These are phyloP conservation scores for Malus hybrid DNA, from an alignment of 331 rosid genomes.

Conservation along the genomic window DNA sequence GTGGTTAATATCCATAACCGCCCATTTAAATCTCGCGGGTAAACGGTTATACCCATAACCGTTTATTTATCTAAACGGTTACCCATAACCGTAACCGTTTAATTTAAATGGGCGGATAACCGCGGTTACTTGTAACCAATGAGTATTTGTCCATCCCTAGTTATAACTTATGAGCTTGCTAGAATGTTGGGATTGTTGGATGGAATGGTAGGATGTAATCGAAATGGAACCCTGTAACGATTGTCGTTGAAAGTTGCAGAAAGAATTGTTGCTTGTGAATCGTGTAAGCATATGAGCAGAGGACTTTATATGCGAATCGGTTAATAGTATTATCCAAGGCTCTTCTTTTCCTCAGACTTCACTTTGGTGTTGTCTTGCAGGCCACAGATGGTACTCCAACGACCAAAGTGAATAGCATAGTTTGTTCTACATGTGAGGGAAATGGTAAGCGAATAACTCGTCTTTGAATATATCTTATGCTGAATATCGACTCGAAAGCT, in stretches of 20 bases:
- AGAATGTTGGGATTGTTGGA: background rate
- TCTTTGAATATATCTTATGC: background rate
- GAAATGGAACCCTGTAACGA: background rate
- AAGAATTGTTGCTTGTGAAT: background rate
- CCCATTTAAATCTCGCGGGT: too few species aligned
- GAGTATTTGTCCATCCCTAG: background rate
- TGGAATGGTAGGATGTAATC: background rate
- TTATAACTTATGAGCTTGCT: background rate
- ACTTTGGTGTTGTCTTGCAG: slow-evolving; percentile 43
- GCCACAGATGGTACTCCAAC: slow-evolving; percentile 41
- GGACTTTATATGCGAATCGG: background rate
- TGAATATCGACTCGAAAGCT: background rate
- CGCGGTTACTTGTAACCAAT: too few species aligned
- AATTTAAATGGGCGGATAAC: too few species aligned
- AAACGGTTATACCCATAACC: too few species aligned
- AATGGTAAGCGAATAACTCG: slow-evolving; percentile 55
- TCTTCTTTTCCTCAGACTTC: slow-evolving; percentile 11
- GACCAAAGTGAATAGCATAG: slow-evolving; percentile 44
- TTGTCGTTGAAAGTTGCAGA: background rate
- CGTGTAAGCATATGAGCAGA: background rate
- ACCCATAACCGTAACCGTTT: too few species aligned
- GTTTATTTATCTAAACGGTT: too few species aligned
- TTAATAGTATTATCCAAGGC: background rate
- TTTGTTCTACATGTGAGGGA: slow-evolving; percentile 77
- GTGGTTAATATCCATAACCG: too few species aligned